phyloP scores from a whole-genome alignment of 495 filamentous ascomycete species.

The Parachaetomium inaequale region DNA sequence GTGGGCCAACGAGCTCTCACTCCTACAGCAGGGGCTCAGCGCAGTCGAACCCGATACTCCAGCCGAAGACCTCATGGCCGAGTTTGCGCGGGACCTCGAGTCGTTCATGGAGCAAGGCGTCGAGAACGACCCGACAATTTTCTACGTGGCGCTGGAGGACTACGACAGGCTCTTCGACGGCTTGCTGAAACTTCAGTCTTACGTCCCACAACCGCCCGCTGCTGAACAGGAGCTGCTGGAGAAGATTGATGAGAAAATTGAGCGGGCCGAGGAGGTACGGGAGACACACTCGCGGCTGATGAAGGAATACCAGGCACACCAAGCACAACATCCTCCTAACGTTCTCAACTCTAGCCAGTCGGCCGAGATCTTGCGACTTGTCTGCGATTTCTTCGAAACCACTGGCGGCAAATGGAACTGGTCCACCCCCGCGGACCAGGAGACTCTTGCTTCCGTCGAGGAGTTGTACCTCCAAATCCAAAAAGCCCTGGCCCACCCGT shows the following conservation, averaged over 20 bases:
- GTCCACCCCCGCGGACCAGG: background rate
- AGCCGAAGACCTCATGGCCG: background rate
- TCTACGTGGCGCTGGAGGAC: background rate
- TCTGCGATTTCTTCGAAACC: background rate
- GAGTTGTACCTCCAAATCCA: background rate
- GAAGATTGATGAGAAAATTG: background rate
- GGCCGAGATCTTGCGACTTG: background rate
- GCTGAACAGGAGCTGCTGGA: background rate
- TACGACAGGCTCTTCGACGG: conserved; percentile 2
- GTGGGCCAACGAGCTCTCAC: background rate
- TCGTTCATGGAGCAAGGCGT: background rate
- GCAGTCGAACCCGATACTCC: background rate
- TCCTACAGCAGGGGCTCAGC: background rate
- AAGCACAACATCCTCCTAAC: background rate
- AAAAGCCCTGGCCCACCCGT: background rate
- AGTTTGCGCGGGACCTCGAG: background rate
- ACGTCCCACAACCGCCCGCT: background rate
- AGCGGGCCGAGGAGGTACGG: background rate
- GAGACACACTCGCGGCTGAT: background rate
- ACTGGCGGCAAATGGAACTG: background rate
- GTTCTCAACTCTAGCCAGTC: background rate
- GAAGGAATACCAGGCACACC: background rate
- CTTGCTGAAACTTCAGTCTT: background rate
- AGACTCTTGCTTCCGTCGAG: background rate
- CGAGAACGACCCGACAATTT: background rate